These are phyloP conservation scores for Aspergillus oerlinghausenensis DNA, from an alignment of 2,329 filamentous ascomycete species.

Conservation along the genomic window DNA sequence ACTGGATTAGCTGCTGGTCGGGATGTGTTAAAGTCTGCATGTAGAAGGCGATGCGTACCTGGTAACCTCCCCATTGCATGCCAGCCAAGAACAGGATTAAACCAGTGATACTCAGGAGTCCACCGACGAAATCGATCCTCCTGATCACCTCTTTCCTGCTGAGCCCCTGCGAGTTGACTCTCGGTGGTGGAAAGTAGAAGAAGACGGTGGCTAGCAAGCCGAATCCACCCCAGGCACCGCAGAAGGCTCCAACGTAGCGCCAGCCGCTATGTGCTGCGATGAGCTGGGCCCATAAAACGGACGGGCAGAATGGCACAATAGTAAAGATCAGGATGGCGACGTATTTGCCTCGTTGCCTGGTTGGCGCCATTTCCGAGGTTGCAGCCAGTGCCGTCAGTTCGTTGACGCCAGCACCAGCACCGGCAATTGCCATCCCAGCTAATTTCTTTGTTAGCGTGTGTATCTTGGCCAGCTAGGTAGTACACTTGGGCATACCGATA, in stretches of 20 bases:
- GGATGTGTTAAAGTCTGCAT: background rate
- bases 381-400: slow-evolving; percentile 65
- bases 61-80: slow-evolving; percentile 50
- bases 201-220: slow-evolving; percentile 39
- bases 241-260: slow-evolving; percentile 42
- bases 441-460: slow-evolving; percentile 1
- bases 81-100: slow-evolving; percentile 47
- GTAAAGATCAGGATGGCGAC: slow-evolving; percentile 57
- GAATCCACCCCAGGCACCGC: slow-evolving; percentile 39
- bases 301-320: slow-evolving; percentile 59
- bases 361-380: slow-evolving; percentile 64
- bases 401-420: slow-evolving; percentile 62
- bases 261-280: slow-evolving; percentile 44
- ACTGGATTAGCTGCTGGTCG: slow-evolving; percentile 5
- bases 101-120: slow-evolving; percentile 45
- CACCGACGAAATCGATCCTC: slow-evolving; percentile 49
- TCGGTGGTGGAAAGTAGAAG: slow-evolving; percentile 45
- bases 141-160: slow-evolving; percentile 37
- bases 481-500: slow-evolving; percentile 49
- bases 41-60: slow-evolving; percentile 21
- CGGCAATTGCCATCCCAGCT: slow-evolving; percentile 57
- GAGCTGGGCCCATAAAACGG: slow-evolving; percentile 58
- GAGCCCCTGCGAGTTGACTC: slow-evolving; percentile 38
- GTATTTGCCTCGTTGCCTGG: slow-evolving; percentile 60
- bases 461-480: background rate